Percentiles rank a stretch among this genome's conserved stretches.
These are phyloP conservation scores for Hura crepitans DNA, from an alignment of 441 rosid species.

Conservation along the genomic window DNA sequence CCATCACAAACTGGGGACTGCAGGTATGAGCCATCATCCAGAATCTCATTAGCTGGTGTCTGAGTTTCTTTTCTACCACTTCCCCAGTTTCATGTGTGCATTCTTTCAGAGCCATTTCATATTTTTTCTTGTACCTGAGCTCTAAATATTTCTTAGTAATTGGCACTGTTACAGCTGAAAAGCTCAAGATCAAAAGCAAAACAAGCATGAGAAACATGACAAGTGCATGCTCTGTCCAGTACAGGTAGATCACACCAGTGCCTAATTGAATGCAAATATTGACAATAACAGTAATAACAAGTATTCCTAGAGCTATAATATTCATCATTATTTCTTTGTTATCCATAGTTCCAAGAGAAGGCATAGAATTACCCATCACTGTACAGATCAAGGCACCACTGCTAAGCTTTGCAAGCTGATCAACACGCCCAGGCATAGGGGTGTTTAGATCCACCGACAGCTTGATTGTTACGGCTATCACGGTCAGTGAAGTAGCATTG, in stretches of 20 bases:
- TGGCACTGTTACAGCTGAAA: constrained; percentile 55
- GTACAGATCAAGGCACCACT: constrained; percentile 66
- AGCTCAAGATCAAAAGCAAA: constrained; percentile 49
- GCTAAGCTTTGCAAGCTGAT: constrained; percentile 91
- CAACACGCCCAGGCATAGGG: constrained; percentile 72
- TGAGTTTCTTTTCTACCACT: constrained; percentile 34
- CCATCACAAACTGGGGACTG: constrained; percentile 81
- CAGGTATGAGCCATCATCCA: constrained; percentile 93
- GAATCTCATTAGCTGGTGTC: constrained; percentile 49
- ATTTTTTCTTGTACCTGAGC: constrained; percentile 52
- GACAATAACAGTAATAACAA: constrained; percentile 58
- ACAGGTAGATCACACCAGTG: constrained; percentile 69
- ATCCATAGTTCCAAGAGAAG: constrained; percentile 76
- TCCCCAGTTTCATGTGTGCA: constrained; percentile 23
- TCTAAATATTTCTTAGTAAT: constrained; percentile 50
- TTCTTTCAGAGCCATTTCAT: constrained; percentile 50
- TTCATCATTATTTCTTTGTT: constrained; percentile 50
- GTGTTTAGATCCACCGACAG: constrained; percentile 84
- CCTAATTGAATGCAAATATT: constrained; percentile 72
- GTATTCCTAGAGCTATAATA: constrained; percentile 58
- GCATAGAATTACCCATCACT: constrained; percentile 76
- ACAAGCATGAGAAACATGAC: constrained; percentile 55
- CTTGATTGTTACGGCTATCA: constrained; percentile 62
- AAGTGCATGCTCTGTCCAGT: constrained; percentile 59
- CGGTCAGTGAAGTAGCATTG: constrained; percentile 69